phyloP scores from a whole-genome alignment of 2,329 filamentous ascomycete genomes.

The Chaetoscypha palmicola region DNA sequence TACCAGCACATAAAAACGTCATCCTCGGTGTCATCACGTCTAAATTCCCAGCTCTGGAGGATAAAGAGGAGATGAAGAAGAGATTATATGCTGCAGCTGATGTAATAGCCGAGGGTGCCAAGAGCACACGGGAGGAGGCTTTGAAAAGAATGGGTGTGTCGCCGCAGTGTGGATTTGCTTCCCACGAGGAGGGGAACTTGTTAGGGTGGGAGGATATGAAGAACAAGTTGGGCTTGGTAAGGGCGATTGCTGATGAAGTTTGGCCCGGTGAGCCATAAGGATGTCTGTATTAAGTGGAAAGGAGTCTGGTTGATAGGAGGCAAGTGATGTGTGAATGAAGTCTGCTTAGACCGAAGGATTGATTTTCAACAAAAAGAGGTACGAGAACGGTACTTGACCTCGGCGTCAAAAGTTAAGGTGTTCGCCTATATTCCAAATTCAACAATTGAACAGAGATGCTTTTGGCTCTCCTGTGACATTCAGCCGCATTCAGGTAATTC shows the following conservation, averaged over 20 bases:
- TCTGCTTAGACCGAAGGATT: too few relatives aligned
- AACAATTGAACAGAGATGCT: too few relatives aligned
- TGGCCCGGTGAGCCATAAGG: conserved; percentile 42
- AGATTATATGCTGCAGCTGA: conserved; percentile 56
- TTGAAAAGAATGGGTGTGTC: conserved; percentile 61
- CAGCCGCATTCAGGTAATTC: too few relatives aligned
- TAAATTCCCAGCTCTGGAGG: conserved; percentile 56
- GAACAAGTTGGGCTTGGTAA: conserved; percentile 64
- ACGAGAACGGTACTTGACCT: too few relatives aligned
- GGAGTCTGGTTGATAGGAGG: too few relatives aligned
- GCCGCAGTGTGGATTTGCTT: conserved; percentile 69
- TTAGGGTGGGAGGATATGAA: conserved; percentile 67
- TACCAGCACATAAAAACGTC: conserved; percentile 56
- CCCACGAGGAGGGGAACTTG: conserved; percentile 58
- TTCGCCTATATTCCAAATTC: too few relatives aligned
- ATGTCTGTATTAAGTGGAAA: too few relatives aligned
- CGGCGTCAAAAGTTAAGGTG: too few relatives aligned
- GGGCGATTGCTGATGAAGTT: conserved; percentile 65
- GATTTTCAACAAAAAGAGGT: too few relatives aligned
- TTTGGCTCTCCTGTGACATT: too few relatives aligned
- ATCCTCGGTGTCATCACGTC: conserved; percentile 61
- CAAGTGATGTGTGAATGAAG: too few relatives aligned
- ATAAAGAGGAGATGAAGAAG: conserved; percentile 57
- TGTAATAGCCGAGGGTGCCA: conserved; percentile 62
- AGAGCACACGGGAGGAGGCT: conserved; percentile 58